Evolutionary conservation across 1,284 basidiomycete genomes (phyloP).

Genomic region (Cutaneotrichosporon spelunceum): DNA sequence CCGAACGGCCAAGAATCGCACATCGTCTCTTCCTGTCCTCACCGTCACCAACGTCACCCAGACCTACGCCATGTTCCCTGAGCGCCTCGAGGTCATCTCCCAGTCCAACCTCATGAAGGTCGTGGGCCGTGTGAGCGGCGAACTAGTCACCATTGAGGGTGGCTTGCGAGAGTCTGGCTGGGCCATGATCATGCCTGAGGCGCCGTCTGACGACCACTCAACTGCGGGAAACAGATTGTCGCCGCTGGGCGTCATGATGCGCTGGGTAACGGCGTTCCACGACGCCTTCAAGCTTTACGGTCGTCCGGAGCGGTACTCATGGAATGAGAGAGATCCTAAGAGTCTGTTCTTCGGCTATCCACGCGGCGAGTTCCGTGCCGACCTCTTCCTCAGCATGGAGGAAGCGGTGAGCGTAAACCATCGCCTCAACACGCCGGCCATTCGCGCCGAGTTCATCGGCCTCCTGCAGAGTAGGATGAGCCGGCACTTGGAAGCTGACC

Average conservation of each 20-base stretch:
- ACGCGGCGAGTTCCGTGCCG: conserved; percentile 34
- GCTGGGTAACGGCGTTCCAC: conserved; percentile 85
- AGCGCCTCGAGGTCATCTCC: conserved; percentile 84
- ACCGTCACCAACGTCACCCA: conserved; percentile 49
- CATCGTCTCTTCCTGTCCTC: conserved; percentile 38
- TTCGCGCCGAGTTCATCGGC: conserved; percentile 62
- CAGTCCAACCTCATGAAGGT: conserved; percentile 83
- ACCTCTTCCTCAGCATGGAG: conserved; percentile 85
- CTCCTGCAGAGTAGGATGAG: conserved; percentile 66
- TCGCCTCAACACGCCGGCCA: conserved; percentile 62
- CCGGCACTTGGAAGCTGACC: not conserved
- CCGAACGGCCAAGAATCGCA: conserved; percentile 42
- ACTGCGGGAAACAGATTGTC: conserved; percentile 19
- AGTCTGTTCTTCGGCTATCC: conserved; percentile 51
- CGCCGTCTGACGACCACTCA: conserved; percentile 46
- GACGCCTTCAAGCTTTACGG: conserved; percentile 85
- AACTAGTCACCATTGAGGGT: conserved; percentile 59
- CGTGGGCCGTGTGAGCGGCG: conserved; percentile 73
- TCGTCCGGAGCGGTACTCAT: conserved; percentile 71
- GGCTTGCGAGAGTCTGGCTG: conserved; percentile 65
- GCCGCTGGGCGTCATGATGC: conserved; percentile 74
- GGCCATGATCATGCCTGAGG: conserved; percentile 82
- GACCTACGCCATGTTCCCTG: conserved; percentile 83
- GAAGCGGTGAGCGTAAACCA: conserved; percentile 74
- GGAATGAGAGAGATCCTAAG: conserved; percentile 72